These are phyloP conservation scores for Trichosporon sp. DNA, from an alignment of 1,284 basidiomycete genomes.

Conservation along the genomic window DNA sequence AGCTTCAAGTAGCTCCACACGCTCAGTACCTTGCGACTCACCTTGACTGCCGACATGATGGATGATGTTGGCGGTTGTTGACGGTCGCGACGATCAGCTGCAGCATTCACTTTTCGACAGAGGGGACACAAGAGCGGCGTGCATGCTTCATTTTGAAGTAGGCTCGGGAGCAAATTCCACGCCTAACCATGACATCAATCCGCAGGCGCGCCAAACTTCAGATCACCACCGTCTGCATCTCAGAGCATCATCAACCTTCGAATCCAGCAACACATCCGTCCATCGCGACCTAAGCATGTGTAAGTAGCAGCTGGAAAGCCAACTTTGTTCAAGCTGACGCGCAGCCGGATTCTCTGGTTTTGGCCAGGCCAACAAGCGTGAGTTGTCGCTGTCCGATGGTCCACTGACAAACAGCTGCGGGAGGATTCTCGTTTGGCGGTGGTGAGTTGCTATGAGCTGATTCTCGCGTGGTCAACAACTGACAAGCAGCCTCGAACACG, in stretches of 20 bases:
- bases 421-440: constrained; percentile 32
- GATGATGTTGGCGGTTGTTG: constrained; percentile 21
- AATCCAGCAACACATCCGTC: background rate
- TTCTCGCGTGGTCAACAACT: background rate
- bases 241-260: constrained; percentile 8
- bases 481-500: constrained; percentile 21
- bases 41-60: constrained; percentile 47
- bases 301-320: background rate
- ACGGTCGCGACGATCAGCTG: constrained; percentile 1
- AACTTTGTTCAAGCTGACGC: constrained; percentile 20
- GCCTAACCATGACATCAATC: constrained; percentile 16
- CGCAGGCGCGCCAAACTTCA: constrained; percentile 18
- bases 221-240: background rate
- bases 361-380: constrained; percentile 42
- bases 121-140: constrained; percentile 12
- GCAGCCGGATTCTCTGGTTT: constrained; percentile 48
- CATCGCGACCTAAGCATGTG: constrained; percentile 22
- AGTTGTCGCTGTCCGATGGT: background rate
- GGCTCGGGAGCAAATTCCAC: constrained; percentile 11
- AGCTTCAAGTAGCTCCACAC: background rate
- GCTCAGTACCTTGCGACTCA: constrained; percentile 12
- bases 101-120: background rate
- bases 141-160: constrained; percentile 15
- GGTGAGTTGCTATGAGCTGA: constrained; percentile 18
- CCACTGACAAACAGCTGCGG: constrained; percentile 22